These are phyloP conservation scores for Rhodosporidiobolus odoratus DNA, from an alignment of 768 basidiomycete species.

Conservation along the genomic window DNA sequence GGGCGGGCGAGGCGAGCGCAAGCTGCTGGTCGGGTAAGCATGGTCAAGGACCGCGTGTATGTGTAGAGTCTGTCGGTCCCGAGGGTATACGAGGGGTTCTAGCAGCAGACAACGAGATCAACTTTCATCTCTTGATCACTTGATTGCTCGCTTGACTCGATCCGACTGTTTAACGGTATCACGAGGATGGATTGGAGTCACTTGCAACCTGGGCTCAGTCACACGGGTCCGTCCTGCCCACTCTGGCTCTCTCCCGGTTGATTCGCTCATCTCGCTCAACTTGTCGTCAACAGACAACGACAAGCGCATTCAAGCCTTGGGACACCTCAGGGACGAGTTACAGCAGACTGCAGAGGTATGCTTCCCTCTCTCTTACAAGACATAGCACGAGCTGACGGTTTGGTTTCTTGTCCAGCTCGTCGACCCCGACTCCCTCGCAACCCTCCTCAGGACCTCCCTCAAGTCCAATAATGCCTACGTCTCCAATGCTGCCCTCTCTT, in stretches of 20 bases:
- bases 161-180: neutral
- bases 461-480: conserved; percentile 77
- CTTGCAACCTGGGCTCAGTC: neutral
- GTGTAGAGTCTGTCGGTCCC: no score
- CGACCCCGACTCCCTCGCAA: conserved; percentile 66
- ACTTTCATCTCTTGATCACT: neutral
- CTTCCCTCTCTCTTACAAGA: neutral
- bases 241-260: neutral
- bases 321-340: neutral
- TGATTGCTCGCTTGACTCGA: no score
- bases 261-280: conserved; percentile 11
- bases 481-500: conserved; percentile 67
- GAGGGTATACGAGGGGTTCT: no score
- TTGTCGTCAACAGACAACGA: conserved; percentile 18
- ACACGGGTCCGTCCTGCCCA: conserved; percentile 9
- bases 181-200: neutral
- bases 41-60: neutral
- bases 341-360: neutral
- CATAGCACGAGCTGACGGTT: neutral
- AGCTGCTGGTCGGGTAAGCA: neutral
- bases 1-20: neutral
- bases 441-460: conserved; percentile 65
- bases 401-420: conserved; percentile 54
- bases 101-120: neutral
- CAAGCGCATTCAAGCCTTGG: conserved; percentile 20